Base-by-base conservation (phyloP, 495 filamentous ascomycete genomes). In the Talaromyces liani region DNA sequence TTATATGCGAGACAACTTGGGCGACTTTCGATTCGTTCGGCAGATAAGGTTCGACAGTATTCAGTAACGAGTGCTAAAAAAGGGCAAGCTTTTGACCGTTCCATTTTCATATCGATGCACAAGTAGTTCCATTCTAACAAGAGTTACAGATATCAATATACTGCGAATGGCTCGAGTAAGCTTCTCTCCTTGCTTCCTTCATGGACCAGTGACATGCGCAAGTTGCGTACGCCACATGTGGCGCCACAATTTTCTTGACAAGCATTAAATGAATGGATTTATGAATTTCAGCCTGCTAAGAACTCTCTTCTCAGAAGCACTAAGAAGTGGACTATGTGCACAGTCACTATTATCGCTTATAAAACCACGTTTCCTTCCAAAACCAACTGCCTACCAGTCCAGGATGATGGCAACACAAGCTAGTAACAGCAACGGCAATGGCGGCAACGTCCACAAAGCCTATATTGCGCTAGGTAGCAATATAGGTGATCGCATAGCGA, bases 381-480 rank as follows among this genome's bases (percentile, higher is more conserved):
- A 14, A 16, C 9, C 14, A 27, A 29, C 9, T 2, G 25, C 16
- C 25, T 22, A 20, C 22, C 36, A 41, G 25, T 24, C 60, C 25
- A 65, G 60, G 29, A 56, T 36, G 34, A 29, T 62, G 18, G 57
- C 57, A 14, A 63, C 64, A 1, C 65, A 59, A n/a, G 49, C 53
- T 10, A 20, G 45, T 7, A 20, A 33, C 10, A 62, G 49, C 53
- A 56, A 56, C 16, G 53, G 53, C 20, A 56, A 56, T 67, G 65
- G 61, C 54, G 64, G 24, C 18, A 25, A 58, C 5, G 64, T 69
- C 53, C 84, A 85, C 64, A 77, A 78, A 53, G 92, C 88, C 0
- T 96, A 88, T 68, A 86, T 98, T 66, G 94, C 95, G 9, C 75
- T 98, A 6, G 94, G 94, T 6, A 96, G 93, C 73, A 98, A 98